A percentile compares a stretch with the other conserved stretches of the same genome.
These are phyloP conservation scores for Nicotiana paniculata DNA, from an alignment of 257 asterid genomes.

Conservation along the genomic window DNA sequence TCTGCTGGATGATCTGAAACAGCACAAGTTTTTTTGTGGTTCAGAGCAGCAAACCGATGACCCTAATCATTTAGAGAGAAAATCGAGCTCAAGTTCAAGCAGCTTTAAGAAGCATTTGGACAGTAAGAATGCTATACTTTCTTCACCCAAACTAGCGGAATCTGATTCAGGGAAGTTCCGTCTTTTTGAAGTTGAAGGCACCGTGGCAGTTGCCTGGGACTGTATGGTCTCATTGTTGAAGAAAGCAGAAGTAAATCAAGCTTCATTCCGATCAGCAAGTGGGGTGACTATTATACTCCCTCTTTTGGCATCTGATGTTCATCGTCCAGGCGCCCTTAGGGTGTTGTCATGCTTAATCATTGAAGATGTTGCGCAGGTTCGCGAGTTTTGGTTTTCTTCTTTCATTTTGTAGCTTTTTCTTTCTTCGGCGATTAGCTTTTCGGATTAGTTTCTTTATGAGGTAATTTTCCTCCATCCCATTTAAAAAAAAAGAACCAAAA, in stretches of 20 bases:
- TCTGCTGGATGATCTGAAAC: slow-evolving; percentile 90
- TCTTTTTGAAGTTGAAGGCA: slow-evolving; percentile 74
- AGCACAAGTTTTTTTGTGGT: slow-evolving; percentile 68
- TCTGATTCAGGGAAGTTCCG: slow-evolving; percentile 72
- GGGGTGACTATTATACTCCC: slow-evolving; percentile 80
- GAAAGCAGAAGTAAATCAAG: slow-evolving; percentile 88
- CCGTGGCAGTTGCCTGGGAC: slow-evolving; percentile 84
- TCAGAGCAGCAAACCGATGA: slow-evolving; percentile 55
- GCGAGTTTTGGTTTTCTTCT: neutral
- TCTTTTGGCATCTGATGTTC: slow-evolving; percentile 75
- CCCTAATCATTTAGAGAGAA: slow-evolving; percentile 49
- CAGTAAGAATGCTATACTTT: slow-evolving; percentile 75
- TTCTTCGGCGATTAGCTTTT: neutral
- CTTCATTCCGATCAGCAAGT: slow-evolving; percentile 73
- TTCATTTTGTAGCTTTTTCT: neutral
- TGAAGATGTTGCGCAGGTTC: slow-evolving; percentile 88
- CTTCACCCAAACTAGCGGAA: slow-evolving; percentile 87
- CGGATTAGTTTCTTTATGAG: neutral
- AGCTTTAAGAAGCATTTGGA: slow-evolving; percentile 80
- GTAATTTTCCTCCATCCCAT: neutral
- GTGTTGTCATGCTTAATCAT: slow-evolving; percentile 86
- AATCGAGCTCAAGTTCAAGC: slow-evolving; percentile 61
- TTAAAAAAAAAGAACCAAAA: neutral
- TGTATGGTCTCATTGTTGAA: slow-evolving; percentile 80
- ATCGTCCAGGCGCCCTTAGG: slow-evolving; percentile 86